Base-by-base conservation (phyloP, 2,329 filamentous ascomycete genomes). In the Pestalotiopsis sp. region DNA sequence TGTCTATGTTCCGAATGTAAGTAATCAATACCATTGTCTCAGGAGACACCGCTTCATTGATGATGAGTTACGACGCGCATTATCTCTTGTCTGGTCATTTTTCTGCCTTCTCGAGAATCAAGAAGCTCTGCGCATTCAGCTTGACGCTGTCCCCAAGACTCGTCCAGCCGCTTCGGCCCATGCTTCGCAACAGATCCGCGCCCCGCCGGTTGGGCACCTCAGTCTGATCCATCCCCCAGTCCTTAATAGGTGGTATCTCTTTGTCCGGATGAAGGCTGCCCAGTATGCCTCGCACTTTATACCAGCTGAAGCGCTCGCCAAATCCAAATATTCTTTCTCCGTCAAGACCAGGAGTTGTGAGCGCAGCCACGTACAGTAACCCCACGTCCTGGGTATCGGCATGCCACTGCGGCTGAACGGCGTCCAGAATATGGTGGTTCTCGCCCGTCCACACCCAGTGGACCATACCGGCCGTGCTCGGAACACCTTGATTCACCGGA, bases 381-480 rank as follows among this genome's bases (percentile, higher is more conserved):
- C 73, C 78, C 1, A 70, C 68, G 64, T 81, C 79, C 9, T 72
- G 70, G 5, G 73, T 75, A 62, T 80, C 77, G 25, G 77, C 52
- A 52, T 74, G 74, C 73, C 77, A 79, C 72, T 80, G 78, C 59
- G 78, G 72, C 17, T 70, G 69, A 20, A 79, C 23, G 4, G 13
- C n/a, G 14, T 57, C 59, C 25, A 67, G 36, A 4, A 36, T 4
- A 20, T 58, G 65, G 27, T 31, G 41, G 17, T 49, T 38, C n/a
- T 56, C 12, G 4, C 75, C 75, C 17, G 78, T 73, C 70, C 73
- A 76, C n/a, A 80, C 70, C 70, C 68, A 74, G 20, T 75, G 74
- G 65, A 79, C 76, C 72, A 80, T 73, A 1, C 78, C 78, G 2
- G 75, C 77, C 2, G 79, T 80, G 61, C 75, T 78, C n/a, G 72